phyloP scores from a whole-genome alignment of 2,329 filamentous ascomycete genomes.

The Sporothrix mexicana region DNA sequence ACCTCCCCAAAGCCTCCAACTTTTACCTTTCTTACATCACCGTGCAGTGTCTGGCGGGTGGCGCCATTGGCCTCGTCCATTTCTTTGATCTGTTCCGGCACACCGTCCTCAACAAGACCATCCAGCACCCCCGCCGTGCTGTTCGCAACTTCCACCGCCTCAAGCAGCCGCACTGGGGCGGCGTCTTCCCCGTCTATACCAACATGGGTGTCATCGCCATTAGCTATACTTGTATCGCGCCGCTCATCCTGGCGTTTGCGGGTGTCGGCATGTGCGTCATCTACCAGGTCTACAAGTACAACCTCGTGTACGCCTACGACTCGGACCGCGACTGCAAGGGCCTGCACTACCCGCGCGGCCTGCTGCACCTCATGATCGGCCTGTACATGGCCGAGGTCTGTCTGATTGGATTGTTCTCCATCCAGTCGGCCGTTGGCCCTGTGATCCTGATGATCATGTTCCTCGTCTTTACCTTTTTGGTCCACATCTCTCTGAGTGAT shows the following conservation, averaged over 20 bases:
- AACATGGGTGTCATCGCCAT: constrained; percentile 76
- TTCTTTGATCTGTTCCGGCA: constrained; percentile 61
- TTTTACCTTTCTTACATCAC: constrained; percentile 87
- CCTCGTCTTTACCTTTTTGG: constrained; percentile 76
- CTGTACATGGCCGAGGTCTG: constrained; percentile 81
- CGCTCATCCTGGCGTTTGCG: constrained; percentile 80
- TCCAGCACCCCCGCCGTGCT: constrained; percentile 82
- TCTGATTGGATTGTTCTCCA: constrained; percentile 79
- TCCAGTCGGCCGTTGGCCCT: constrained; percentile 70
- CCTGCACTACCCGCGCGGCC: constrained; percentile 82
- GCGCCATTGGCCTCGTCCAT: constrained; percentile 74
- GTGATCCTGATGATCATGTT: constrained; percentile 77
- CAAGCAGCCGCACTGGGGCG: constrained; percentile 76
- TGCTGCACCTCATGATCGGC: constrained; percentile 84
- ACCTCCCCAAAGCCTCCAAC: constrained; percentile 74
- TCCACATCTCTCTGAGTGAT: constrained; percentile 73
- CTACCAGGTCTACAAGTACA: constrained; percentile 86
- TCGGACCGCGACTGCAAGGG: constrained; percentile 85
- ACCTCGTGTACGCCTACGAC: constrained; percentile 81
- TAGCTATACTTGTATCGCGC: constrained; percentile 83
- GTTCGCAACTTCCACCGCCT: constrained; percentile 75
- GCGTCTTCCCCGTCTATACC: constrained; percentile 74
- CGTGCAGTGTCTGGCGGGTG: constrained; percentile 79
- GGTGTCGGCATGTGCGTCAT: constrained; percentile 77
- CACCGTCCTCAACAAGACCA: constrained; percentile 67